Conservation (phyloP, 257 asterid species). For the Petunia axillaris region DNA sequence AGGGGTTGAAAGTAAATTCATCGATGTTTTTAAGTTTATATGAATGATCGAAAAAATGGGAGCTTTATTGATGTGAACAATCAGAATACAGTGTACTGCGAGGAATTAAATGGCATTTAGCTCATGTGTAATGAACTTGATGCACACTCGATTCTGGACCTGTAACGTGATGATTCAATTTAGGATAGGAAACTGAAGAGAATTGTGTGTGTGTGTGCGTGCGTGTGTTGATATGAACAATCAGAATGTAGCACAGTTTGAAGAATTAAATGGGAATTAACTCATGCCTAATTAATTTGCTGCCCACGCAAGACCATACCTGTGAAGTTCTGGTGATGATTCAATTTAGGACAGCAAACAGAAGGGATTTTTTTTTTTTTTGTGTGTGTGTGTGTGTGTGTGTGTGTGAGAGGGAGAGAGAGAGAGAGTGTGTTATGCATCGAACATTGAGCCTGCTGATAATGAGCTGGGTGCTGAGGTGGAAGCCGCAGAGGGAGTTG, state of each 20-base stretch:
- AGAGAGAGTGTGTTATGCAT: too few species aligned
- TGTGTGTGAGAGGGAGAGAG: neutral
- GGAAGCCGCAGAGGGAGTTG: too few species aligned
- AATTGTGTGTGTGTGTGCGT: too few species aligned
- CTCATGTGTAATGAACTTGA: neutral
- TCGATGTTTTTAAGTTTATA: too few species aligned
- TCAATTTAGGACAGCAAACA: neutral
- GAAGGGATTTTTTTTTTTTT: neutral
- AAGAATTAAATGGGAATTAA: neutral
- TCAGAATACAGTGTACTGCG: neutral
- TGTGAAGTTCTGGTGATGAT: neutral
- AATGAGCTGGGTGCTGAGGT: too few species aligned
- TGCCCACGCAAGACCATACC: neutral
- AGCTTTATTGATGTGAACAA: neutral
- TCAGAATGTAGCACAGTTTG: neutral
- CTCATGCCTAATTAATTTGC: neutral
- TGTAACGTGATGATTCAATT: neutral
- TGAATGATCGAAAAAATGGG: neutral
- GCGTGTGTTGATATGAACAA: neutral
- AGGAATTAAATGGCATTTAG: neutral
- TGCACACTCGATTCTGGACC: neutral
- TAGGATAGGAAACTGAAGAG: neutral
- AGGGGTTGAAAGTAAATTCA: too few species aligned
- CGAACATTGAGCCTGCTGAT: too few species aligned
- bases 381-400: too few species aligned